Evolutionary conservation across 352 stramenopile genomes (phyloP), one percentile per base, ranked within the genome.

Genomic region (Pythium monospermum): DNA sequence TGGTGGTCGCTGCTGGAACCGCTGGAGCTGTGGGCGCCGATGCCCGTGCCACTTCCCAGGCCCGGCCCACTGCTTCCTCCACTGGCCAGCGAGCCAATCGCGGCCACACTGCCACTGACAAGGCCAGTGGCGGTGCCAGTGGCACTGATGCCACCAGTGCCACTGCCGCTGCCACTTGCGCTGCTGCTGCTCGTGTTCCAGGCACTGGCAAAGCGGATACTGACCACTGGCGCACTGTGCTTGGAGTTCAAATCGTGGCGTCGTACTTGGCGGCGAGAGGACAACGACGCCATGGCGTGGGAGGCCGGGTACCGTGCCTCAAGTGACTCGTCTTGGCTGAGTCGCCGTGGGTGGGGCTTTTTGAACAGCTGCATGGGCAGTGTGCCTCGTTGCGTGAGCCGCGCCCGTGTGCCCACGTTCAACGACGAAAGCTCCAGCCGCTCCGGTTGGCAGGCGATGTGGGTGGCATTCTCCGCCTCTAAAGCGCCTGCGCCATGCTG

Each of bases 381-480:
- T 7, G 78, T 86, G 18, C 82, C 82, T n/a, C 82, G 82, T 46
- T 87, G 75, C 39, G 78, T 81, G 22, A 91, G 64, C 75, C 22
- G 75, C 58, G 27, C 77, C 64, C 51, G 80, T 57, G 53, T 48
- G 21, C 73, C 61, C 33, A 80, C 64, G 42, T 87, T 85, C 11
- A 87, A 66, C 71, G 27, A 69, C 66, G 27, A 25, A 0, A 93
- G 56, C 67, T 93, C 79, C 42, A 93, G 54, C 21, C 71, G 68
- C 38, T 93, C 82, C 1, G 82, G 82, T 39, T 91, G 87, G 46
- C 79, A 91, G 1, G 73, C 79, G 27, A 87, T 83, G 44, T 95
- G 79, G 64, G 98, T 99, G 21, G 98, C 68, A 52, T 99, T 99
- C 50, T 91, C 61, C 0, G 80, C 75, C 43, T 95, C 75, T 18